These are phyloP conservation scores for Quercus cerris DNA, from an alignment of 306 rosid genomes.

Conservation along the genomic window DNA sequence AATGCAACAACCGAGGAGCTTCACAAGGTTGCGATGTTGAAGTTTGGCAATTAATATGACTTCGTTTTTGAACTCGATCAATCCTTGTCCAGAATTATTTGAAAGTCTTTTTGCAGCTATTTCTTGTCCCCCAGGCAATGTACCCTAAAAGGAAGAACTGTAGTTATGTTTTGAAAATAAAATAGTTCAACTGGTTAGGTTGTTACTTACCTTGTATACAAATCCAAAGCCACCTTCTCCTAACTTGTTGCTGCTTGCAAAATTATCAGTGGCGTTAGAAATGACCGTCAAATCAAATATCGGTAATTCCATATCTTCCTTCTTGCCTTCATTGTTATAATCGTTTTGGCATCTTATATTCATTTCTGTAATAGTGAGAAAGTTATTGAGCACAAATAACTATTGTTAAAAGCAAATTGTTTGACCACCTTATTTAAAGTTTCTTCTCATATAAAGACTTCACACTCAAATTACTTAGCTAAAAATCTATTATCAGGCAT, in stretches of 20 bases:
- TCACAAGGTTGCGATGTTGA: not conserved
- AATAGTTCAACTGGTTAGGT: too few relatives aligned
- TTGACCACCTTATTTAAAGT: too few relatives aligned
- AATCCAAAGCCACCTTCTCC: constrained; percentile 54
- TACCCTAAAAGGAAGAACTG: too few relatives aligned
- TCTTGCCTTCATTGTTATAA: not conserved
- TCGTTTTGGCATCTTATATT: not conserved
- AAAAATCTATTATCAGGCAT: too few relatives aligned
- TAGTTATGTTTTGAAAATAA: too few relatives aligned
- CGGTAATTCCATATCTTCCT: constrained; percentile 33
- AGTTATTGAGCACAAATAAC: too few relatives aligned
- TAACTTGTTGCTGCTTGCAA: constrained; percentile 31
- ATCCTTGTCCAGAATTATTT: not conserved
- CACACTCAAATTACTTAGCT: too few relatives aligned
- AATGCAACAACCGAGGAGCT: not conserved
- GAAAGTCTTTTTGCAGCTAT: not conserved
- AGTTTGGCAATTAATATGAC: not conserved
- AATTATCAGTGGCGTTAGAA: constrained; percentile 34
- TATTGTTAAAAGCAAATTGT: too few relatives aligned
- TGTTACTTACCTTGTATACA: constrained; percentile 36
- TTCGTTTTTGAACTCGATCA: not conserved
- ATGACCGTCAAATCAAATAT: constrained; percentile 27
- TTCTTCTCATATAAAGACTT: too few relatives aligned
- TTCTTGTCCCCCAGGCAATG: not conserved
- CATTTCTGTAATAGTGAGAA: too few relatives aligned